Evolutionary conservation across 2,329 filamentous ascomycete species (phyloP).

Genomic region (Epichloe aotearoae): DNA sequence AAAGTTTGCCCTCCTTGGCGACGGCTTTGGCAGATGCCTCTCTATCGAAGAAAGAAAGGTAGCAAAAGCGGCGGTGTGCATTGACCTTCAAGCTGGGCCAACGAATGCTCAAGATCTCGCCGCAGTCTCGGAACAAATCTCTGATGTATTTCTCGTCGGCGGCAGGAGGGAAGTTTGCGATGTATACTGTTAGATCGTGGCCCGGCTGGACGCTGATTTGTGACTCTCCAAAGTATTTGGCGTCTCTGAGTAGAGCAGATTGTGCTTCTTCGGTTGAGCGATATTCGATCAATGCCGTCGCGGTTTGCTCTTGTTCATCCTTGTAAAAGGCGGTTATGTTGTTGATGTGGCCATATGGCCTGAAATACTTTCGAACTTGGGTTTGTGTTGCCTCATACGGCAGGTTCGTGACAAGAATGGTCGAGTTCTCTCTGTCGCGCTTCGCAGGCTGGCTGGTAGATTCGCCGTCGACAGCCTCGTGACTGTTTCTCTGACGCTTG

Average conservation of each 20-base stretch:
- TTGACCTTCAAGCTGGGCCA: constrained; percentile 89
- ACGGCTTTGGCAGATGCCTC: constrained; percentile 59
- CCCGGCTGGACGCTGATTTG: constrained; percentile 64
- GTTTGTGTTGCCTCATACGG: constrained; percentile 56
- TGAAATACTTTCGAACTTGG: constrained; percentile 78
- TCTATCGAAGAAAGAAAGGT: constrained; percentile 69
- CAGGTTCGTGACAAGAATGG: constrained; percentile 67
- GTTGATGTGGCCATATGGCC: constrained; percentile 75
- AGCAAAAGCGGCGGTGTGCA: constrained; percentile 83
- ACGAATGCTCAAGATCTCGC: constrained; percentile 71
- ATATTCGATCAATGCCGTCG: constrained; percentile 76
- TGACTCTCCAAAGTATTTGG: constrained; percentile 62
- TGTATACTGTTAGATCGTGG: constrained; percentile 68
- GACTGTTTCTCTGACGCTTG: constrained; percentile 53
- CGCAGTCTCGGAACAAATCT: constrained; percentile 57
- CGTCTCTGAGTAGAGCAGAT: constrained; percentile 67
- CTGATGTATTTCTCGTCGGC: constrained; percentile 60
- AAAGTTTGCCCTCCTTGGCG: constrained; percentile 53
- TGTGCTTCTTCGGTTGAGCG: constrained; percentile 65
- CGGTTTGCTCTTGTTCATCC: constrained; percentile 45
- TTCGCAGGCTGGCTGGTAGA: constrained; percentile 33
- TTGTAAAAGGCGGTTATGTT: constrained; percentile 52
- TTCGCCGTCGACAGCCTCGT: constrained; percentile 15
- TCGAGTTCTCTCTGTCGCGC: constrained; percentile 83
- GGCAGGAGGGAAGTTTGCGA: constrained; percentile 76